Percentiles rank a stretch among this genome's conserved stretches.
phyloP scores from a whole-genome alignment of 352 stramenopile species.

The Pythium sukuiense region DNA sequence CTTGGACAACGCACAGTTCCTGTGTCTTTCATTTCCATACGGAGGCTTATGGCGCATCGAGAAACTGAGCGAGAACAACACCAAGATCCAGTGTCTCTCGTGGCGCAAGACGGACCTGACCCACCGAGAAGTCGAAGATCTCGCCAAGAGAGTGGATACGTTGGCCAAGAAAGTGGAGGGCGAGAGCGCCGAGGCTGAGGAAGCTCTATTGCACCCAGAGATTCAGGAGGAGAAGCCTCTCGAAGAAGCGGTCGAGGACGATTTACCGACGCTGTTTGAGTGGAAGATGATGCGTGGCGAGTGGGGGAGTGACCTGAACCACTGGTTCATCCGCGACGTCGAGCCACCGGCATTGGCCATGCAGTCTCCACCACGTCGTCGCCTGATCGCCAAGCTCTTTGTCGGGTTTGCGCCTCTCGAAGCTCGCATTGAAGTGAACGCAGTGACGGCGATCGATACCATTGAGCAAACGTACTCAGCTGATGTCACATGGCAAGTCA shows the following conservation, averaged over 20 bases:
- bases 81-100: too few relatives aligned
- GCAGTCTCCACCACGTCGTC: not conserved
- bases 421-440: constrained; percentile 30
- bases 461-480: constrained; percentile 32
- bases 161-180: too few relatives aligned
- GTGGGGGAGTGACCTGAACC: constrained; percentile 35
- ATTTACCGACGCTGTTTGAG: constrained; percentile 38
- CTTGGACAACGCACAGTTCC: constrained; percentile 38
- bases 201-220: too few relatives aligned
- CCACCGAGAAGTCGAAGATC: too few relatives aligned
- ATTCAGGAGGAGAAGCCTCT: not conserved
- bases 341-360: constrained; percentile 22
- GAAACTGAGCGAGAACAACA: too few relatives aligned
- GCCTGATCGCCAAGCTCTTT: constrained; percentile 23
- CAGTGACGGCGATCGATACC: constrained; percentile 30
- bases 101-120: constrained; percentile 52
- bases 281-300: constrained; percentile 62
- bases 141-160: constrained; percentile 26
- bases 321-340: constrained; percentile 57
- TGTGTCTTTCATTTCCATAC: too few relatives aligned
- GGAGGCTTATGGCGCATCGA: too few relatives aligned
- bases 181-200: too few relatives aligned
- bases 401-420: constrained; percentile 27
- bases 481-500: constrained; percentile 39
- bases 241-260: not conserved